Conservation (phyloP, 108 stramenopile genomes). For the Fistulifera solaris region DNA sequence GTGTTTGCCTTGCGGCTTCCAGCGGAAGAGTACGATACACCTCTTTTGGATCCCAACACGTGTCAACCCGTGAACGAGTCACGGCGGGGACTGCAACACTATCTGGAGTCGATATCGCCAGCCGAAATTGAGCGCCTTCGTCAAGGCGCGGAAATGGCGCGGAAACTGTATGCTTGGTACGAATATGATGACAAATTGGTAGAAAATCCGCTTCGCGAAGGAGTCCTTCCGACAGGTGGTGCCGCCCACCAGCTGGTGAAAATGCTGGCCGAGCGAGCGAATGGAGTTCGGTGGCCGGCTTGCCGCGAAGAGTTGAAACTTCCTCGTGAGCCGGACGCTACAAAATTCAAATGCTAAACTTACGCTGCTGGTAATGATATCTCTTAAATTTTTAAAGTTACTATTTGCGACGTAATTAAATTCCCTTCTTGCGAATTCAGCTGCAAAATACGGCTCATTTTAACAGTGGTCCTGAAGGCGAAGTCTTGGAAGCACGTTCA, state of each 20-base stretch:
- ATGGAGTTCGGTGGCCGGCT: slow-evolving; percentile 20
- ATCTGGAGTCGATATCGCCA: slow-evolving; percentile 9
- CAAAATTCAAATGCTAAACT: slow-evolving; percentile 1
- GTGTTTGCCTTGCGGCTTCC: slow-evolving; percentile 18
- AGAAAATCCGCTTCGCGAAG: slow-evolving; percentile 19
- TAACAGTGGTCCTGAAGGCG: slow-evolving; percentile 50
- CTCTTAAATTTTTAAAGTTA: too few species aligned
- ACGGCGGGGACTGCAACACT: background rate
- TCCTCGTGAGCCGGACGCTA: background rate
- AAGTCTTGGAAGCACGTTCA: slow-evolving; percentile 87
- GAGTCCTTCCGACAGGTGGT: slow-evolving; percentile 26
- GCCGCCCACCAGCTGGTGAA: slow-evolving; percentile 22
- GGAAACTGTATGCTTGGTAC: slow-evolving; percentile 22
- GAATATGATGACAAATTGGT: background rate
- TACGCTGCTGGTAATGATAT: too few species aligned
- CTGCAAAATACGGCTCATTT: too few species aligned
- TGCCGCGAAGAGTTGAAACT: slow-evolving; percentile 15
- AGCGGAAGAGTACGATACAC: slow-evolving; percentile 8
- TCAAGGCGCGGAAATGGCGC: slow-evolving; percentile 12
- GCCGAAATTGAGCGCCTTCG: slow-evolving; percentile 25
- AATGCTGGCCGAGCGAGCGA: slow-evolving; percentile 27
- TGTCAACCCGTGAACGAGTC: slow-evolving; percentile 7
- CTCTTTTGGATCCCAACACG: slow-evolving; percentile 7
- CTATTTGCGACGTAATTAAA: too few species aligned
- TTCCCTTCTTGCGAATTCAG: too few species aligned